phyloP scores from a whole-genome alignment of 495 filamentous ascomycete genomes.

The Peziza echinospora region DNA sequence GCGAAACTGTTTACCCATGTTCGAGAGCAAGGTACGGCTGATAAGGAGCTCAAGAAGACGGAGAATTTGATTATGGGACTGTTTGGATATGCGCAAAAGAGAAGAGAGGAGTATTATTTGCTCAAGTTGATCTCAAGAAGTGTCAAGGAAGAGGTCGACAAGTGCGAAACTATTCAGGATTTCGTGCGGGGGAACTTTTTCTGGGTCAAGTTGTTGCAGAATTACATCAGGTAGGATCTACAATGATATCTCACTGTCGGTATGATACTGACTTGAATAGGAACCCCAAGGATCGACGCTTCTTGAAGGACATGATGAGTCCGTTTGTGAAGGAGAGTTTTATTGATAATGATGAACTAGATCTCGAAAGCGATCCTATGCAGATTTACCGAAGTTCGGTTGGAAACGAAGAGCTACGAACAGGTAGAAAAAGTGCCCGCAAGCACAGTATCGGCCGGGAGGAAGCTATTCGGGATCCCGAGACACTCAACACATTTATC shows the following conservation, averaged over 20 bases:
- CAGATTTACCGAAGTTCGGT: slow-evolving; percentile 89
- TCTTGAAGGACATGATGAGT: slow-evolving; percentile 63
- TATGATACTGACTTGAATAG: background rate
- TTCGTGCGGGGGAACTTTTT: slow-evolving; percentile 81
- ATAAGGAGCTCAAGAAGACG: slow-evolving; percentile 80
- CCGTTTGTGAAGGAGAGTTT: slow-evolving; percentile 68
- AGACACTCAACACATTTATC: slow-evolving; percentile 80
- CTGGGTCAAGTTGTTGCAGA: slow-evolving; percentile 66
- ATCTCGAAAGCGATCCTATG: slow-evolving; percentile 91
- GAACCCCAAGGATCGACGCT: slow-evolving; percentile 73
- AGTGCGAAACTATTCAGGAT: slow-evolving; percentile 50
- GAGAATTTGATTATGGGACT: slow-evolving; percentile 90
- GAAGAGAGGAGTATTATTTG: slow-evolving; percentile 89
- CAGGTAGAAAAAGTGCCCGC: slow-evolving; percentile 58
- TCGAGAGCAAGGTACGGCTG: slow-evolving; percentile 62
- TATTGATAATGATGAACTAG: slow-evolving; percentile 71
- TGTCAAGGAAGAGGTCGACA: slow-evolving; percentile 69
- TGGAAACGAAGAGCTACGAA: slow-evolving; percentile 90
- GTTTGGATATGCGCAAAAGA: slow-evolving; percentile 92
- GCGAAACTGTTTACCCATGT: slow-evolving; percentile 66
- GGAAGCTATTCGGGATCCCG: slow-evolving; percentile 76
- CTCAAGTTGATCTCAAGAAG: slow-evolving; percentile 70
- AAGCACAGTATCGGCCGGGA: slow-evolving; percentile 68
- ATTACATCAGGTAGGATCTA: slow-evolving; percentile 51
- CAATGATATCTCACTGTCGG: background rate